A percentile compares a stretch with the other conserved stretches of the same genome.
Evolutionary conservation across 106 monocot species (phyloP).

Genomic region (Xerophyta viscosa): DNA sequence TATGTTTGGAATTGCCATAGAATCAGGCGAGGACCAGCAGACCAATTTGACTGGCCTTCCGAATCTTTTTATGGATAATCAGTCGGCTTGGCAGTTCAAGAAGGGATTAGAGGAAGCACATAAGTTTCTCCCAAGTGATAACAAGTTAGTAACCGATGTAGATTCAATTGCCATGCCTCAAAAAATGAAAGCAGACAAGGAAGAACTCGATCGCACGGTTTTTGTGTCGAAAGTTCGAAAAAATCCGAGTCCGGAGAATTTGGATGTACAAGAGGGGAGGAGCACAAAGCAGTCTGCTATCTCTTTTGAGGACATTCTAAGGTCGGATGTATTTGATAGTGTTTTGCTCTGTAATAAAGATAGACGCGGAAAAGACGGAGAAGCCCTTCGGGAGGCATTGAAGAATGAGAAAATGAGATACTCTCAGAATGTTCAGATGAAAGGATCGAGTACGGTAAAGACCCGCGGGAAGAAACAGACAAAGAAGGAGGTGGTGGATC

Average conservation of each 20-base stretch:
- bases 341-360: constrained; percentile 38
- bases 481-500: constrained; percentile 66
- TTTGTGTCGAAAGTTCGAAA: constrained; percentile 24
- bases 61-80: constrained; percentile 15
- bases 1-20: neutral
- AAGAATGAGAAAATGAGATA: constrained; percentile 25
- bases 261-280: constrained; percentile 53
- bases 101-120: constrained; percentile 71
- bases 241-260: constrained; percentile 30
- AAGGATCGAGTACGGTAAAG: constrained; percentile 24
- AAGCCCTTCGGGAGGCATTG: constrained; percentile 24
- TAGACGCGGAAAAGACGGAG: constrained; percentile 7
- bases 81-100: constrained; percentile 48
- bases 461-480: constrained; percentile 39
- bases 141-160: constrained; percentile 32
- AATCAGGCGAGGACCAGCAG: neutral
- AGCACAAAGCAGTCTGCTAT: constrained; percentile 55
- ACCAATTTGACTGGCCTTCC: neutral
- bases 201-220: constrained; percentile 5
- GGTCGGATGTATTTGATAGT: constrained; percentile 49
- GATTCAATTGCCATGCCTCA: neutral
- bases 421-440: constrained; percentile 13
- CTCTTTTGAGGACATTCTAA: constrained; percentile 31
- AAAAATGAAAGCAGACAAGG: constrained; percentile 15
- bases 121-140: constrained; percentile 54